Evolutionary conservation across 2,329 filamentous ascomycete species (phyloP), one percentile per base, ranked within the genome.

Genomic region (Pleurostoma richardsiae): DNA sequence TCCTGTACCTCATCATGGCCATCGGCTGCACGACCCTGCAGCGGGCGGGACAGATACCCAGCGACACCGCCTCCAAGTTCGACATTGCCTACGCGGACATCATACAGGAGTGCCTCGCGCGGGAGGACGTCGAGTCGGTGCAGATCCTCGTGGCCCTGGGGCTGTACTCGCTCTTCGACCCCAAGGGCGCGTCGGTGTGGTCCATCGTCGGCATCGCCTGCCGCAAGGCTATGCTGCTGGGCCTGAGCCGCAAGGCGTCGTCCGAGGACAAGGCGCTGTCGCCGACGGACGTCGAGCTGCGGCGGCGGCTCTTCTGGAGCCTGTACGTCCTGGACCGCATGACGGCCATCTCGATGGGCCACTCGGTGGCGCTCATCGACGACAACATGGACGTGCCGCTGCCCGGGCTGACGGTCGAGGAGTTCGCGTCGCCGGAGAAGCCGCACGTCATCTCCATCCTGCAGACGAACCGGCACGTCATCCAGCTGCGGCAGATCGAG

Each of bases 21-120:
- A 72, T 74, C 36, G 70, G 71, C 0, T 70, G 66, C 44, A 72
- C 69, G 0, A 73, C 69, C 0, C 53, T 73, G 19, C 63, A 70
- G 49, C 59, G 71, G 1, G 69, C 68, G 2, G 69, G 69, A 1
- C 65, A 72, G 46, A 59, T 70, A 2, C 61, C 68, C 3, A 54
- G 57, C 11, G 63, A 63, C 51, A 51, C 53, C 1, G 56, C 56
- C 1, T 55, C 55, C 6, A 59, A 54, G 30, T 70, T 70, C 41
- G 58, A 67, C 29, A 60, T 69, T 27, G 61, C 61, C 5, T 71
- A 69, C 44, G 55, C 61, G 10, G 64, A 66, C 30, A 68, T 73
- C 45, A 63, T 73, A 19, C 64, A 67, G 39, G 63, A 69, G 49
- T 72, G 69, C 42, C 52, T 73, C 1, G 54, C 52, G 4, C 56